These are phyloP conservation scores for Linanthus parryae DNA, from an alignment of 148 eudicot species.

Conservation along the genomic window DNA sequence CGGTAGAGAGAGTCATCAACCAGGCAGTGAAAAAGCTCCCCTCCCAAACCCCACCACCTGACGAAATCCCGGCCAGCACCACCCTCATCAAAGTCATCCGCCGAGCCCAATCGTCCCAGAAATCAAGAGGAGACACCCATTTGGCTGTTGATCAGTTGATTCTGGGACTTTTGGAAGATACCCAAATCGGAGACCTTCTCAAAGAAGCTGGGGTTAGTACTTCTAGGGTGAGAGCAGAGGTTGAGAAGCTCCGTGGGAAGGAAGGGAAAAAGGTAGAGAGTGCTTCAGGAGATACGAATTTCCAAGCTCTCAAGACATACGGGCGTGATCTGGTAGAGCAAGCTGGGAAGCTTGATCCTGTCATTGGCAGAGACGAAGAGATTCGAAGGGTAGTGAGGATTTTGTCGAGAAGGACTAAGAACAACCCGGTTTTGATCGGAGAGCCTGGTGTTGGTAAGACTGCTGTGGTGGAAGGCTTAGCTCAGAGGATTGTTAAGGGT, in stretches of 20 bases:
- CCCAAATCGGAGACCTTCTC: slow-evolving; percentile 56
- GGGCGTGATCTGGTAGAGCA: slow-evolving; percentile 78
- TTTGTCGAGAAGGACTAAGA: slow-evolving; percentile 74
- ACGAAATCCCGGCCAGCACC: slow-evolving; percentile 54
- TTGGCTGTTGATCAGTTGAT: slow-evolving; percentile 73
- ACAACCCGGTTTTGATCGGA: slow-evolving; percentile 77
- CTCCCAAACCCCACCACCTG: slow-evolving; percentile 69
- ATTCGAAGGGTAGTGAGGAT: slow-evolving; percentile 68
- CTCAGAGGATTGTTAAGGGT: slow-evolving; percentile 74
- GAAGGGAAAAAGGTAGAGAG: slow-evolving; percentile 75
- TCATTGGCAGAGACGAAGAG: slow-evolving; percentile 86
- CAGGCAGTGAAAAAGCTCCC: slow-evolving; percentile 53
- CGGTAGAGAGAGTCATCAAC: slow-evolving; percentile 51
- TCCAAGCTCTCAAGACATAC: slow-evolving; percentile 75
- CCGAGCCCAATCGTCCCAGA: slow-evolving; percentile 58
- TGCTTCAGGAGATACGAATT: slow-evolving; percentile 62
- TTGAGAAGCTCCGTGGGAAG: slow-evolving; percentile 70
- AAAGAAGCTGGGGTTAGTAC: slow-evolving; percentile 61
- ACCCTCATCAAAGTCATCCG: slow-evolving; percentile 57
- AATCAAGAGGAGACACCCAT: slow-evolving; percentile 64
- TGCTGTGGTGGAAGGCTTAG: slow-evolving; percentile 80
- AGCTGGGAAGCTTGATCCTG: slow-evolving; percentile 90
- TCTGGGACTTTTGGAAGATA: slow-evolving; percentile 67
- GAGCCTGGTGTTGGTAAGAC: slow-evolving; percentile 93
- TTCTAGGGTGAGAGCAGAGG: slow-evolving; percentile 52